Percentiles rank a stretch among this genome's conserved stretches.
Evolutionary conservation across 1,284 basidiomycete species (phyloP).

Genomic region (Polyporus tsugae): DNA sequence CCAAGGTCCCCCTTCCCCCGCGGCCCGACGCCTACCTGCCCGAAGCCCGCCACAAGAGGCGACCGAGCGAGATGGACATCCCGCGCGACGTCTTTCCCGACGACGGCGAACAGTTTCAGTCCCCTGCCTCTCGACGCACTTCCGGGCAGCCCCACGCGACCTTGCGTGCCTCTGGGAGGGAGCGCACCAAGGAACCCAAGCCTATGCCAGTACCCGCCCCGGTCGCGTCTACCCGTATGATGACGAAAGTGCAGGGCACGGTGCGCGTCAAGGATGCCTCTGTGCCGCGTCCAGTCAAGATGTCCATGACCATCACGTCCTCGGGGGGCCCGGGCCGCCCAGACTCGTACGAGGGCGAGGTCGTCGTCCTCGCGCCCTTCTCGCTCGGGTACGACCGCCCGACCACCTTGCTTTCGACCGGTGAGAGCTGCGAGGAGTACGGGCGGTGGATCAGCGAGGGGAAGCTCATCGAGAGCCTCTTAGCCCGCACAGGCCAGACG

Average conservation of each 20-base stretch:
- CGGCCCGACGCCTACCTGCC: constrained; percentile 9
- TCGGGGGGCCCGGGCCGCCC: constrained; percentile 4
- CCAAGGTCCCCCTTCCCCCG: constrained; percentile 4
- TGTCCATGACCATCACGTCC: not conserved
- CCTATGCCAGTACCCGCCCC: not conserved
- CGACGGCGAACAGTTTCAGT: constrained; percentile 16
- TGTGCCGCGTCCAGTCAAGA: not conserved
- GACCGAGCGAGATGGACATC: constrained; percentile 23
- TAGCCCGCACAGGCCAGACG: not conserved
- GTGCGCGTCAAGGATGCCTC: constrained; percentile 13
- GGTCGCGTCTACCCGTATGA: not conserved
- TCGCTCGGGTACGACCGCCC: not conserved
- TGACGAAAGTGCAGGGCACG: constrained; percentile 4
- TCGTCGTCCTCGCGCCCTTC: constrained; percentile 14
- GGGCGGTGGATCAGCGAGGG: not conserved
- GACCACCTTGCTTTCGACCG: not conserved
- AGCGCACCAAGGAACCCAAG: not conserved
- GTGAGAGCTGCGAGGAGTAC: not conserved
- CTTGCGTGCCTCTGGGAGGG: not conserved
- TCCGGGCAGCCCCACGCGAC: constrained; percentile 8
- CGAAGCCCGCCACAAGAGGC: not conserved
- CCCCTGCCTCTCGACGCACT: constrained; percentile 15
- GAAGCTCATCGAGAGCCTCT: not conserved
- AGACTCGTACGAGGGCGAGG: constrained; percentile 18
- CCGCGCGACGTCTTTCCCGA: constrained; percentile 26